Percentiles rank a stretch among this genome's conserved stretches.
Conservation (phyloP, 2,329 filamentous ascomycete species). For the Helotiales sp. region DNA sequence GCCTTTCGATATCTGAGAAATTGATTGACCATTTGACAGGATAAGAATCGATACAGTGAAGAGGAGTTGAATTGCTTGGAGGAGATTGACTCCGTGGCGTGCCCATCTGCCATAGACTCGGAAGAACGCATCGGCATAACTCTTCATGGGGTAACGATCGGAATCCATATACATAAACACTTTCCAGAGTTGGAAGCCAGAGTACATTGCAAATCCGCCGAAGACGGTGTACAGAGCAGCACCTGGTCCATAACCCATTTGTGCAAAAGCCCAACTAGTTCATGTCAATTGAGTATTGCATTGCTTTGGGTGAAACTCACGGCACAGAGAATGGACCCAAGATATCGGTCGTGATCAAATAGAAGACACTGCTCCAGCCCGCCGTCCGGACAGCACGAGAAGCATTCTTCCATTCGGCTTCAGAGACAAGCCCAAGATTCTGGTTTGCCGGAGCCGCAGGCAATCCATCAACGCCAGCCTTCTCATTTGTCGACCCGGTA, state of each 20-base stretch:
- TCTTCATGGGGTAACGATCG: constrained; percentile 36
- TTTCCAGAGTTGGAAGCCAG: constrained; percentile 37
- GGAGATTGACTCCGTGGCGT: constrained; percentile 53
- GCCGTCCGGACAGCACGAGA: constrained; percentile 53
- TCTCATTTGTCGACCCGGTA: constrained; percentile 19
- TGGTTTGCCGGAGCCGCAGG: constrained; percentile 11
- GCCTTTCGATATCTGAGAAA: constrained; percentile 57
- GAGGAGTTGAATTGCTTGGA: constrained; percentile 54
- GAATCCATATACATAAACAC: constrained; percentile 36
- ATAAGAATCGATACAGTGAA: constrained; percentile 58
- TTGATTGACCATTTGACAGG: constrained; percentile 57
- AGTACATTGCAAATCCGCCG: constrained; percentile 35
- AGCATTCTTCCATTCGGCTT: constrained; percentile 54
- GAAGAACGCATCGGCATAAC: constrained; percentile 47
- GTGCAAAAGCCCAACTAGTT: constrained; percentile 46
- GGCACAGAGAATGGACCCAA: constrained; percentile 32
- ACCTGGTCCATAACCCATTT: constrained; percentile 36
- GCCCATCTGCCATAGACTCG: constrained; percentile 50
- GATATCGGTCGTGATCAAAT: constrained; percentile 37
- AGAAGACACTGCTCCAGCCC: constrained; percentile 51
- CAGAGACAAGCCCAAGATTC: constrained; percentile 37
- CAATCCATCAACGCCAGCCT: constrained; percentile 21
- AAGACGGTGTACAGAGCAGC: constrained; percentile 36
- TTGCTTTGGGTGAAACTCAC: constrained; percentile 27
- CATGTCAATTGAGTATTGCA: constrained; percentile 34